Evolutionary conservation across 1,284 basidiomycete species (phyloP), one percentile per base, ranked within the genome.

Genomic region (Cryptococcus sp.): DNA sequence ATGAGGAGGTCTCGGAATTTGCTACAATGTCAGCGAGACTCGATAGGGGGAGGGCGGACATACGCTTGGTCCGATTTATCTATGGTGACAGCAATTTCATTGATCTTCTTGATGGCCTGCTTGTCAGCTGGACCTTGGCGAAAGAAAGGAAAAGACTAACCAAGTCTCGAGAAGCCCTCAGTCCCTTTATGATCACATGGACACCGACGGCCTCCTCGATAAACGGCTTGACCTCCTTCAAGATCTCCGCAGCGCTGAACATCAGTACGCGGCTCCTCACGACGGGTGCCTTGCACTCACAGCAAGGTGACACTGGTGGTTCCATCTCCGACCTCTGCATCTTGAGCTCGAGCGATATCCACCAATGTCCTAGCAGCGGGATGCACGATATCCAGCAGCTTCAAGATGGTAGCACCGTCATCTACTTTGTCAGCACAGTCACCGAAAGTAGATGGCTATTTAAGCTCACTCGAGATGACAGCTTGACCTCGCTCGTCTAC

Each of bases 171-270:
- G 94, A 92, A 69, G 86, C 83, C 54, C 90, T 78, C 77, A 94
- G 89, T 28, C 93, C 94, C 72, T 95, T 97, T 80, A 94, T 92
- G 74, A 98, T 95, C 63, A 95, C 85, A 74, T 97, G 93, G 31
- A 93, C 89, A 69, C 88, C 95, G 46, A 99, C 90, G 52, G 92
- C 94, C 66, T 99, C 95, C 75, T 98, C 95, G 59, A 99, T 86
- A 68, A 88, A 94, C 10, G 81, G 81, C 62, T 86, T 83, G 40
- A 93, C 80, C 75, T 97, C 93, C 74, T 97, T 97, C 59, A 99
- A 75, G 46, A 99, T 78, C 73, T 98, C 94, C 0, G 92, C 88
- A 9, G 95, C 94, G 18, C 68, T 70, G 48, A 4, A 32, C n/a
- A 39, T 54, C 38, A 50, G 48, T 43, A n/a, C n/a, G n/a, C n/a